phyloP scores from a whole-genome alignment of 2,329 filamentous ascomycete genomes.

The Alternaria alternata region DNA sequence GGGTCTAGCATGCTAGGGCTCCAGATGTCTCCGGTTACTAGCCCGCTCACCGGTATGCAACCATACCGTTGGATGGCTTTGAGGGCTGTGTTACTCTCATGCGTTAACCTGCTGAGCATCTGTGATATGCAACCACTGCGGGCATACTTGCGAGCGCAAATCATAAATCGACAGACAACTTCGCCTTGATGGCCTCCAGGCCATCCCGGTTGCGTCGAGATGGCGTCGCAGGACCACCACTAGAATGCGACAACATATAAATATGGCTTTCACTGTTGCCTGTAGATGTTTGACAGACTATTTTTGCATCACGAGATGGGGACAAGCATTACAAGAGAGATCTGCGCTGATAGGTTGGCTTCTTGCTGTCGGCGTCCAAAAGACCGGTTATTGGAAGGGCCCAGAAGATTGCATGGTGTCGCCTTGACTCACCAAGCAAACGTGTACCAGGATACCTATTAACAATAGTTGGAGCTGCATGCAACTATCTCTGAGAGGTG shows the following conservation, averaged over 20 bases:
- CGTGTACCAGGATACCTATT: constrained; percentile 11
- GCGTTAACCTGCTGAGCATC: constrained; percentile 30
- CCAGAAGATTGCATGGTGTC: constrained; percentile 20
- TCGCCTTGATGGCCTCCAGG: neutral
- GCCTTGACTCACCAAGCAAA: constrained; percentile 20
- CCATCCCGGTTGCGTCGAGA: neutral
- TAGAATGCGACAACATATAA: constrained; percentile 27
- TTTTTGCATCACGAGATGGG: constrained; percentile 35
- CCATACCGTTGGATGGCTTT: constrained; percentile 23
- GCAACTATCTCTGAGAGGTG: constrained; percentile 7
- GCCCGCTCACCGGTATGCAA: constrained; percentile 40
- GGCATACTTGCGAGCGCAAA: constrained; percentile 33
- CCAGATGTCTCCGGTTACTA: constrained; percentile 12
- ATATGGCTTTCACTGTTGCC: constrained; percentile 19
- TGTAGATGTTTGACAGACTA: constrained; percentile 33
- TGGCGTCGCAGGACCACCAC: constrained; percentile 20
- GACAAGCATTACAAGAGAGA: constrained; percentile 38
- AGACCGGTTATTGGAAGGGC: constrained; percentile 21
- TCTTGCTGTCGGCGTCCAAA: constrained; percentile 21
- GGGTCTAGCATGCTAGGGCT: constrained; percentile 23
- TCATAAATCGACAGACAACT: neutral
- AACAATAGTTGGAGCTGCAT: constrained; percentile 35
- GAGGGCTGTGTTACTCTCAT: constrained; percentile 32
- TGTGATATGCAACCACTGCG: constrained; percentile 29
- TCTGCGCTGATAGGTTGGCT: constrained; percentile 21